Base-by-base conservation (phyloP, 1,139 yeast species). In the Protomyces gravidus region DNA sequence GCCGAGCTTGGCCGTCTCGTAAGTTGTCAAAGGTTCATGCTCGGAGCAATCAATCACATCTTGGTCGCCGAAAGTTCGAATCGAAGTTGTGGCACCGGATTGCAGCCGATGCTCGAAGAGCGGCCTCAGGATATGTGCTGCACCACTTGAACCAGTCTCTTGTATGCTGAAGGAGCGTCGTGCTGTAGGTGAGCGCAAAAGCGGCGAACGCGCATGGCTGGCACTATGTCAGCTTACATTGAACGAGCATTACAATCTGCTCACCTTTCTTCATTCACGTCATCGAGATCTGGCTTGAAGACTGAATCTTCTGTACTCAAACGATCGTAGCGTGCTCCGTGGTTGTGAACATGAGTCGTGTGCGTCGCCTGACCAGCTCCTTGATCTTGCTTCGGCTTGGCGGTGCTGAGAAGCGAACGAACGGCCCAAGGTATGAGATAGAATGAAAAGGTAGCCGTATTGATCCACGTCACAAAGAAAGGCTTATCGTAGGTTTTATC, bases 391-490 rank as follows among this genome's bases (percentile, higher is more conserved):
- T 56, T n/a, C 39, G 36, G 25, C n/a, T n/a, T n/a, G 13, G 15
- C 15, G 15, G 28, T 53, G 19, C 45, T 21, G 23, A 39, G 23
- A n/a, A 46, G 33, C 30, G 56, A 50, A 7, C 64, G 64, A 15
- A 61, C n/a, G 39, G 66, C 53, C 60, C 74, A 63, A 1, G 96
- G 95, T 28, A 85, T 71, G 56, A 92, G 75, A 70, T 90, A 92
- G 59, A 92, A 76, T 11, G 82, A 76, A 70, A 92, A 92, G 25
- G 94, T 81, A 5, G 90, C 84, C 0, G 97, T 90, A 73, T 90
- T 92, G 64, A 90, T 72, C 74, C 90, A 92, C 1, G 98, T 92
- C 66, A 92, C 86, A 65, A 90, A 81, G 69, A 89, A 90, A n/a
- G 98, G 98, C 72, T 92, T 92, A 55, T 89, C 74, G 71, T 89